Evolutionary conservation across 2,329 filamentous ascomycete species (phyloP).

Genomic region (Simplicillium aogashimaense): DNA sequence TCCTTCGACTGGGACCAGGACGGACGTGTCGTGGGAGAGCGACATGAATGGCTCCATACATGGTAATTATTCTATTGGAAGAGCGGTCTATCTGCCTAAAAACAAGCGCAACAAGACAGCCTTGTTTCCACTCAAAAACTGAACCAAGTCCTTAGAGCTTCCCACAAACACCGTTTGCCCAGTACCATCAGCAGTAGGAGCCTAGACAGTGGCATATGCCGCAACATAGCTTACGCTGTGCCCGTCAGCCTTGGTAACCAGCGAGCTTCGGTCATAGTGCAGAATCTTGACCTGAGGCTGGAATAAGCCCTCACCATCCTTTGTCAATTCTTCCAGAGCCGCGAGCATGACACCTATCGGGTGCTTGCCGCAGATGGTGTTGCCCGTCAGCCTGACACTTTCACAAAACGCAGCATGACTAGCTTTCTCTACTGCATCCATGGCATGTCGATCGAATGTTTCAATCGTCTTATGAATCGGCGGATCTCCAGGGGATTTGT

Average conservation of each 20-base stretch:
- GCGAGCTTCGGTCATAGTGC: constrained; percentile 75
- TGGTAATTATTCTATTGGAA: constrained; percentile 1
- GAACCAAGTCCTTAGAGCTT: not conserved
- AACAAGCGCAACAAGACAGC: not conserved
- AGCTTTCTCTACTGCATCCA: constrained; percentile 75
- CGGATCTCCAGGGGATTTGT: constrained; percentile 23
- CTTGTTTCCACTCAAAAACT: not conserved
- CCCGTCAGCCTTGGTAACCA: constrained; percentile 57
- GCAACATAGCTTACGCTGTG: constrained; percentile 94
- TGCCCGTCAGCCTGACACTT: constrained; percentile 62
- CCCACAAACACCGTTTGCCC: not conserved
- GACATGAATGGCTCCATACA: constrained; percentile 2
- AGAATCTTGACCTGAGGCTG: constrained; percentile 64
- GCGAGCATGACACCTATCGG: constrained; percentile 92
- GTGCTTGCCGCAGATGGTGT: constrained; percentile 91
- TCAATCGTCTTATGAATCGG: constrained; percentile 80
- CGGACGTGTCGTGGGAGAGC: not conserved
- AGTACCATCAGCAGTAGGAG: not conserved
- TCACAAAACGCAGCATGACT: constrained; percentile 59
- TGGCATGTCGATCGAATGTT: constrained; percentile 68
- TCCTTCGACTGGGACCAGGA: too few relatives aligned
- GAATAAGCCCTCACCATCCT: constrained; percentile 24
- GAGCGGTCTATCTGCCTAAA: too few relatives aligned
- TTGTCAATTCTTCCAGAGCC: constrained; percentile 57
- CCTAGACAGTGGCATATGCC: constrained; percentile 68